These are phyloP conservation scores for Brassica hybrid DNA, from an alignment of 441 rosid species.

Conservation along the genomic window DNA sequence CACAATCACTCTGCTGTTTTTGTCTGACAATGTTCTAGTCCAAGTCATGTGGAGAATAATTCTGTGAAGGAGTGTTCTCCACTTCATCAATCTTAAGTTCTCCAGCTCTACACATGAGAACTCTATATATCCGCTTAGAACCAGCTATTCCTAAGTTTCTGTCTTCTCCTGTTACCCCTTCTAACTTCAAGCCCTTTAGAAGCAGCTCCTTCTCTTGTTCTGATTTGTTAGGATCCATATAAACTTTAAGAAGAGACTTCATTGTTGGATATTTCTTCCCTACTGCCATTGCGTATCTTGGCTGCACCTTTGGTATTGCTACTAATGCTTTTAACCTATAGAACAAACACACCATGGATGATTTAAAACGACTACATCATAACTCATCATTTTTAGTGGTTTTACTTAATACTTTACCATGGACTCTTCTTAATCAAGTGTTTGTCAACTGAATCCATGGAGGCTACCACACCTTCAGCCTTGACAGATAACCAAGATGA, in stretches of 20 bases:
- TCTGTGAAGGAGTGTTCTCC: conserved; percentile 74
- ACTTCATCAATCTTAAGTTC: conserved; percentile 70
- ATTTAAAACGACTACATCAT: background rate
- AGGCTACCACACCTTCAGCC: conserved; percentile 70
- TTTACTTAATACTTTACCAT: conserved; percentile 49
- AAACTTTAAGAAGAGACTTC: conserved; percentile 86
- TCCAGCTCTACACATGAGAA: conserved; percentile 76
- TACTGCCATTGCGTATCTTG: conserved; percentile 85
- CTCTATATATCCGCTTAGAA: conserved; percentile 79
- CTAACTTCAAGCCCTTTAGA: conserved; percentile 70
- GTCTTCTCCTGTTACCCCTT: conserved; percentile 68
- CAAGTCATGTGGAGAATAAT: conserved; percentile 25
- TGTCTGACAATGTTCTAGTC: background rate
- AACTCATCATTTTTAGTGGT: background rate
- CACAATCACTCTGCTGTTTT: background rate
- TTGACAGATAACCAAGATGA: conserved; percentile 68
- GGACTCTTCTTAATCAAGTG: conserved; percentile 62
- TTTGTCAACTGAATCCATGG: conserved; percentile 62
- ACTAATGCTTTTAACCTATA: conserved; percentile 88
- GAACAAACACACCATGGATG: background rate
- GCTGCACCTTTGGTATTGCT: conserved; percentile 95
- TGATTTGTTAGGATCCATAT: conserved; percentile 76
- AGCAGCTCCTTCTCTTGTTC: conserved; percentile 80
- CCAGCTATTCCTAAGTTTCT: conserved; percentile 75
- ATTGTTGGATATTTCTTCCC: conserved; percentile 90